A percentile compares a stretch with the other conserved stretches of the same genome.
These are phyloP conservation scores for Leishmania tarentolae DNA, from an alignment of 208 protist species.

Conservation along the genomic window DNA sequence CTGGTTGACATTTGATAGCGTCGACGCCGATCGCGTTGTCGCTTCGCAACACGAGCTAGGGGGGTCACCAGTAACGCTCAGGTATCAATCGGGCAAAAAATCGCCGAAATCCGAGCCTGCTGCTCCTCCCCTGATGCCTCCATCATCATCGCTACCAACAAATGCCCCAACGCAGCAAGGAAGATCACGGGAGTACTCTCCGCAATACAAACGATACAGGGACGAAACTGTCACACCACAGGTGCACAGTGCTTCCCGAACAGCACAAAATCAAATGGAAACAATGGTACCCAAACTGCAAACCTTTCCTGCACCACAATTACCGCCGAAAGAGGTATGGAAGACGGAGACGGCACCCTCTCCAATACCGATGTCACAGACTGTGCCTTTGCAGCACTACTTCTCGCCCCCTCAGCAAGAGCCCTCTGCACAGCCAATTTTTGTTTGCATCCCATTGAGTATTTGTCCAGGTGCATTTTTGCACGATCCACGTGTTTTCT, in stretches of 20 bases:
- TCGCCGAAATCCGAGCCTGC: neutral
- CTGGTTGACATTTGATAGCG: constrained; percentile 43
- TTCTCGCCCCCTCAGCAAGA: neutral
- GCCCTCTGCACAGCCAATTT: constrained; percentile 15
- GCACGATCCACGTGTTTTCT: constrained; percentile 64
- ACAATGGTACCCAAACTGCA: neutral
- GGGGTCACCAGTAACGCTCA: constrained; percentile 4
- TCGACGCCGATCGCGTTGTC: constrained; percentile 13
- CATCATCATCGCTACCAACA: neutral
- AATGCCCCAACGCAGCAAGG: neutral
- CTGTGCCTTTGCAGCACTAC: neutral
- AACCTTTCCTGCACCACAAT: neutral
- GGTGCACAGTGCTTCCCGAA: neutral
- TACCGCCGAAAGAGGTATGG: neutral
- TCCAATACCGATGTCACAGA: neutral
- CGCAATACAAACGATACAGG: neutral
- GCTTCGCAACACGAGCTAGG: constrained; percentile 9
- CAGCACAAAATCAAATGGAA: neutral
- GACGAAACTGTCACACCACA: neutral
- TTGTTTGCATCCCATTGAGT: constrained; percentile 63
- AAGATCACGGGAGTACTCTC: neutral
- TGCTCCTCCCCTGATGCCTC: neutral
- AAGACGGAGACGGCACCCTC: neutral
- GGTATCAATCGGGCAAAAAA: neutral
- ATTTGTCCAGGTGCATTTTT: constrained; percentile 59